Evolutionary conservation across 1,284 basidiomycete species (phyloP), one percentile per base, ranked within the genome.

Genomic region (Blastosporella zonata): DNA sequence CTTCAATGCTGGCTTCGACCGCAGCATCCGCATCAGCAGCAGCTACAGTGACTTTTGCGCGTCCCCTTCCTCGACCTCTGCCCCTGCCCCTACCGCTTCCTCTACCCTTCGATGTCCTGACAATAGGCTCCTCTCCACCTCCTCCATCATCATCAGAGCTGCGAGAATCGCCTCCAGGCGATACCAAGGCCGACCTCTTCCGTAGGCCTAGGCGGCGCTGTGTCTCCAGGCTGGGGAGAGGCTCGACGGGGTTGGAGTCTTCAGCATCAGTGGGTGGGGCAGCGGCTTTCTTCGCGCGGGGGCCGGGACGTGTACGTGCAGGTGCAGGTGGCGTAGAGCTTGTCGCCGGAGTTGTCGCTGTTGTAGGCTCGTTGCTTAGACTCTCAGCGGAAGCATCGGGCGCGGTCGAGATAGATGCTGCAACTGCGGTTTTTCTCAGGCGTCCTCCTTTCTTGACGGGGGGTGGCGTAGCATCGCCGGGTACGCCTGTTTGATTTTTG

Each of bases 401-500:
- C 17, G 17, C 27, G 3, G 28, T 21, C 18, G 6, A 13, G 12
- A 36, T 15, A 9, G 47, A 36, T 13, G 10, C 6, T 22, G 10
- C 28, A 22, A 7, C 21, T 1, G 31, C 31, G 8, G 6, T 31
- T 6, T 35, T 47, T 18, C 37, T 22, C 25, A 47, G 34, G 10
- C 47, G 46, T 33, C 37, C 38, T 4, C 15, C 21, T 21, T 48
- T 47, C 27, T 48, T 52, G 33, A 34, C 15, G 17, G 15, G 35
- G n/a, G n/a, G n/a, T n/a, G n/a, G n/a, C n/a, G n/a, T n/a, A 7
- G 15, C 34, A 17, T 25, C 43, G 12, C n/a, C 23, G 22, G 13
- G n/a, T 3, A 41, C 45, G 31, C 39, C 23, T 47, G 48, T 42
- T 43, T 56, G 20, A 50, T 44, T 45, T 50, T 50, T 35, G 47